Conservation (phyloP, 805 yeast species). For the Pichia ethanolica region DNA sequence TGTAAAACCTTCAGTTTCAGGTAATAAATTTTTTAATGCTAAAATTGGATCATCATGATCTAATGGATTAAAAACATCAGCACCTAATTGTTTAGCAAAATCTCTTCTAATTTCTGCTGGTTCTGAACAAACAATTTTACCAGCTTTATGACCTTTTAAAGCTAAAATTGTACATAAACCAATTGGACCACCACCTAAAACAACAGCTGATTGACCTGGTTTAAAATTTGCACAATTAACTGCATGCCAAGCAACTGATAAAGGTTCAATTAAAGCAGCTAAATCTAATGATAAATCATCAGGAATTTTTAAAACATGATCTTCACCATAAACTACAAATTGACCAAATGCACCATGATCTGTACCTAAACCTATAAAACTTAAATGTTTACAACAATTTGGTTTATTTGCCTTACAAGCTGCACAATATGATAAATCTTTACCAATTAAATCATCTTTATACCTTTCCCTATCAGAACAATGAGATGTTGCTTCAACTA, state of each 20-base stretch:
- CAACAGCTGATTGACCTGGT: conserved; percentile 39
- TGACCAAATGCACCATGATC: conserved; percentile 41
- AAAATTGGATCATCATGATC: conserved; percentile 31
- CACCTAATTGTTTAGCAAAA: conserved; percentile 45
- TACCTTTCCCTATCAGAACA: conserved; percentile 30
- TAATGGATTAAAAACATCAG: conserved; percentile 43
- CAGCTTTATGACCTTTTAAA: conserved; percentile 40
- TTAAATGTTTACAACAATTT: conserved; percentile 38
- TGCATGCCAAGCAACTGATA: conserved; percentile 57
- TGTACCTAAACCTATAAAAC: conserved; percentile 44
- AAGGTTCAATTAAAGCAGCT: conserved; percentile 50
- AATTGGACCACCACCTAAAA: conserved; percentile 58
- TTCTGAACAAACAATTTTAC: conserved; percentile 50
- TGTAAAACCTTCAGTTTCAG: conserved; percentile 39
- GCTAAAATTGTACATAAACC: conserved; percentile 54
- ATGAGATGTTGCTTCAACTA: conserved; percentile 54
- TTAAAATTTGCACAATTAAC: conserved; percentile 38
- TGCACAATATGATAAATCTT: conserved; percentile 31
- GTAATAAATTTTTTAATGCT: conserved; percentile 32
- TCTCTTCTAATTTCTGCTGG: conserved; percentile 57
- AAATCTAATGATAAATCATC: conserved; percentile 26
- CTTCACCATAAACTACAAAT: conserved; percentile 30
- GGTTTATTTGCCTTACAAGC: conserved; percentile 38
- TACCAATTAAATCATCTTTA: conserved; percentile 24
- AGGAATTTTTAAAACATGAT: conserved; percentile 30